phyloP scores from a whole-genome alignment of 2,329 filamentous ascomycete genomes.

The Colletotrichum camelliae region DNA sequence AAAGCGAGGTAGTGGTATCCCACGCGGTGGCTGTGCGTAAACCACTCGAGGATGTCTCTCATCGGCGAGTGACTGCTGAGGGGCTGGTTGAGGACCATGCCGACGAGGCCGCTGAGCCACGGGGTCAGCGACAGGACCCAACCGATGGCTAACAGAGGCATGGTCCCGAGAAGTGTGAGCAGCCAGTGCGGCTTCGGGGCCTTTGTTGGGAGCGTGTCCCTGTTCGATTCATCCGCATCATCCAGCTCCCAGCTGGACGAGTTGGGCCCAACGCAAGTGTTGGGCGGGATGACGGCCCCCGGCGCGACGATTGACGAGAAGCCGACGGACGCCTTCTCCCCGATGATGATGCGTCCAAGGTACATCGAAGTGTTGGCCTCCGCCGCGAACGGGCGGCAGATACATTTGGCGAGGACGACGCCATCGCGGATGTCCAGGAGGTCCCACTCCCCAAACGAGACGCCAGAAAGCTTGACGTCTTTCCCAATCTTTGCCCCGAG shows the following conservation, averaged over 20 bases:
- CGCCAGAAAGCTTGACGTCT: slow-evolving; percentile 51
- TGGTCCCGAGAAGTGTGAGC: slow-evolving; percentile 44
- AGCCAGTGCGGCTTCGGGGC: slow-evolving; percentile 50
- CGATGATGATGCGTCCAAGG: slow-evolving; percentile 55
- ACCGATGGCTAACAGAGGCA: slow-evolving; percentile 44
- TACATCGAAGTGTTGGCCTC: slow-evolving; percentile 66
- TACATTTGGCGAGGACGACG: slow-evolving; percentile 50
- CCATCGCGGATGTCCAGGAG: slow-evolving; percentile 59
- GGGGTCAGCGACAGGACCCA: slow-evolving; percentile 50
- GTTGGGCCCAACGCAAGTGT: slow-evolving; percentile 60
- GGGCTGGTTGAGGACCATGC: slow-evolving; percentile 68
- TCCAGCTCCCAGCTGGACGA: slow-evolving; percentile 62
- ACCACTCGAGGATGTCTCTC: slow-evolving; percentile 52
- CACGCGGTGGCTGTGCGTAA: slow-evolving; percentile 49
- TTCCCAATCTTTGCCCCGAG: slow-evolving; percentile 59
- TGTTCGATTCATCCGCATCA: slow-evolving; percentile 52
- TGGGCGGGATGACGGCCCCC: slow-evolving; percentile 51
- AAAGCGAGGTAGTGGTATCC: slow-evolving; percentile 56
- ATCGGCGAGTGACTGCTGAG: slow-evolving; percentile 37
- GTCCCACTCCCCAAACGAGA: slow-evolving; percentile 59
- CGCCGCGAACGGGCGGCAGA: slow-evolving; percentile 55
- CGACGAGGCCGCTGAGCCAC: slow-evolving; percentile 48
- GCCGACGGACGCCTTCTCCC: slow-evolving; percentile 52
- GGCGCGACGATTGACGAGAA: slow-evolving; percentile 55
- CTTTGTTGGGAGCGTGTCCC: slow-evolving; percentile 43